These are phyloP conservation scores for Holtermanniella nyarrowii DNA, from an alignment of 768 basidiomycete genomes.

Conservation along the genomic window DNA sequence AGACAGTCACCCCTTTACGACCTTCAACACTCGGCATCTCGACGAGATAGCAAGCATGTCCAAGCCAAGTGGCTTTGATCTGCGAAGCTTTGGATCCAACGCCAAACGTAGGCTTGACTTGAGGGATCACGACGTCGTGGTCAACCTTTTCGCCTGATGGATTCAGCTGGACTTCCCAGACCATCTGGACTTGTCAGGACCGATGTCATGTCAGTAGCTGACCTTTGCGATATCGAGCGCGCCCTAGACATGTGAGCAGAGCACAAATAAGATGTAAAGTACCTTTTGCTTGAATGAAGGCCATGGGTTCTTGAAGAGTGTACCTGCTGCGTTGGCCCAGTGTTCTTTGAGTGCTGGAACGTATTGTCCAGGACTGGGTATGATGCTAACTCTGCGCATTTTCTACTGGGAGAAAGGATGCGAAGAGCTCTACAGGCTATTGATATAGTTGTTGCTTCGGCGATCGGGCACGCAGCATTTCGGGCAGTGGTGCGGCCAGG, in stretches of 20 bases:
- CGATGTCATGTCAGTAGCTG: background rate
- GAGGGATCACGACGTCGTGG: slow-evolving; percentile 12
- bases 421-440: too few relatives aligned
- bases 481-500: too few relatives aligned
- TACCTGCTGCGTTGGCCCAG: slow-evolving; percentile 28
- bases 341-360: slow-evolving; percentile 8
- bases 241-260: background rate
- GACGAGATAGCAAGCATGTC: slow-evolving; percentile 42
- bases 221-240: background rate
- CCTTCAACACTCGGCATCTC: slow-evolving; percentile 30
- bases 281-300: slow-evolving; percentile 18
- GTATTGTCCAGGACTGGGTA: background rate
- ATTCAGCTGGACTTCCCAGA: background rate
- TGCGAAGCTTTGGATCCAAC: background rate
- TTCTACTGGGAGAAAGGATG: too few relatives aligned
- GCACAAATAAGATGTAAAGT: background rate
- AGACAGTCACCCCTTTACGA: slow-evolving; percentile 31
- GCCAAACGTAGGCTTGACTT: slow-evolving; percentile 19
- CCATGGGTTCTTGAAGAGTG: slow-evolving; percentile 33
- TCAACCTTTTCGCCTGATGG: slow-evolving; percentile 7
- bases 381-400: background rate
- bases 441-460: too few relatives aligned
- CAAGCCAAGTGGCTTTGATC: slow-evolving; percentile 30
- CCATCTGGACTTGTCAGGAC: background rate
- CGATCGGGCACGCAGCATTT: too few relatives aligned